A percentile compares a stretch with the other conserved stretches of the same genome.
Conservation (phyloP, 1,284 basidiomycete species). For the Ceratobasidium sp. region DNA sequence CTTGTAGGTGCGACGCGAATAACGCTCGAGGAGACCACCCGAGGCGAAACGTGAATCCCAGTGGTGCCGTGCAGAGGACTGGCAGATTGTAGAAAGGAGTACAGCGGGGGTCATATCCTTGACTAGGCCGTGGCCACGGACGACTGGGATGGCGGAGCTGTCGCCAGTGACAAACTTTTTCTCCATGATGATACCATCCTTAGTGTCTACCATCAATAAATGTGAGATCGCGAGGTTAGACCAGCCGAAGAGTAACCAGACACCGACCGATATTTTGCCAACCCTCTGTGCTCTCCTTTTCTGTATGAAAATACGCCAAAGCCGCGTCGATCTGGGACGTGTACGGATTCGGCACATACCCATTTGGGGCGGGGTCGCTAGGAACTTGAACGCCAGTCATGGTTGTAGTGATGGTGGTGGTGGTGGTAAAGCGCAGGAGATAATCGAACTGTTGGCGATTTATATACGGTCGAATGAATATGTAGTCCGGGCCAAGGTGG, state of each 20-base stretch:
- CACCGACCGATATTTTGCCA: constrained; percentile 48
- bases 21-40: constrained; percentile 45
- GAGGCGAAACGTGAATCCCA: constrained; percentile 47
- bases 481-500: constrained; percentile 20
- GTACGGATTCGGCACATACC: constrained; percentile 44
- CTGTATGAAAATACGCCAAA: constrained; percentile 42
- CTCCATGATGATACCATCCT: constrained; percentile 48
- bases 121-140: constrained; percentile 46
- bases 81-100: constrained; percentile 45
- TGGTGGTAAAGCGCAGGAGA: not conserved
- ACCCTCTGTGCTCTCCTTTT: constrained; percentile 46
- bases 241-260: not conserved
- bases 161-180: constrained; percentile 48
- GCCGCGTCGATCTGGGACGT: constrained; percentile 44
- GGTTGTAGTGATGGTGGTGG: constrained; percentile 13
- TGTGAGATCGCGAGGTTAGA: not conserved
- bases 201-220: constrained; percentile 34
- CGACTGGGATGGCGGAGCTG: constrained; percentile 47
- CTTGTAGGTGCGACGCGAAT: constrained; percentile 30
- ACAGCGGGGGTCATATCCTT: constrained; percentile 39
- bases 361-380: constrained; percentile 38
- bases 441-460: not conserved
- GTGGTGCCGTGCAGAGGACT: constrained; percentile 39
- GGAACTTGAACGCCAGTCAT: constrained; percentile 40
- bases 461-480: constrained; percentile 8